A percentile compares a stretch with the other conserved stretches of the same genome.
Conservation (phyloP, 2,329 filamentous ascomycete genomes). For the Zasmidium angulare region DNA sequence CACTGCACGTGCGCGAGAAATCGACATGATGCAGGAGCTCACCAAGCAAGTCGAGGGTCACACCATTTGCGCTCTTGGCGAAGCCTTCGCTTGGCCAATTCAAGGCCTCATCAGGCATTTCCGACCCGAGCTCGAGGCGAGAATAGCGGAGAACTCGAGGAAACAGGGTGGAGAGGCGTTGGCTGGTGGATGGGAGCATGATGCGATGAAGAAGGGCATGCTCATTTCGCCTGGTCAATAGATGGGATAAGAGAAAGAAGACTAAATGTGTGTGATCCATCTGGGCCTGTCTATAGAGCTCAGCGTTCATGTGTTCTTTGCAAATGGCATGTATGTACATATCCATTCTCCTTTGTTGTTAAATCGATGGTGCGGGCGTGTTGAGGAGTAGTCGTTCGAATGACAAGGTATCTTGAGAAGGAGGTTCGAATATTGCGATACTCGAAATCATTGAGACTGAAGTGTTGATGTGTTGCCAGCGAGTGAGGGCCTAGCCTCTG, state of each 20-base stretch:
- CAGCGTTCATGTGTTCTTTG: background rate
- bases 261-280: background rate
- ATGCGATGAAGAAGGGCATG: slow-evolving; percentile 73
- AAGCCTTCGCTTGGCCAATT: slow-evolving; percentile 98
- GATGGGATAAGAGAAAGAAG: background rate
- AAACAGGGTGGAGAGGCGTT: slow-evolving; percentile 71
- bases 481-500: too few relatives aligned
- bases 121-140: slow-evolving; percentile 88
- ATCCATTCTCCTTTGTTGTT: background rate
- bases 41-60: slow-evolving; percentile 99
- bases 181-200: slow-evolving; percentile 84
- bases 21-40: slow-evolving; percentile 98
- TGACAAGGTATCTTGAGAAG: too few relatives aligned
- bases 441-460: too few relatives aligned
- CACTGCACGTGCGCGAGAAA: slow-evolving; percentile 83
- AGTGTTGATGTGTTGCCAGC: too few relatives aligned
- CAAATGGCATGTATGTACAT: background rate
- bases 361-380: background rate
- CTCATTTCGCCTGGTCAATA: slow-evolving; percentile 90
- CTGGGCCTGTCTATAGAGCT: background rate
- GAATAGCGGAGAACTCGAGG: slow-evolving; percentile 77
- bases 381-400: background rate
- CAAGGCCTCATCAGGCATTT: slow-evolving; percentile 98
- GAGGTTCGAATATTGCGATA: too few relatives aligned
- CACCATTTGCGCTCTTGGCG: slow-evolving; percentile 95